A percentile compares a stretch with the other conserved stretches of the same genome.
These are phyloP conservation scores for Hordeum pubiflorum DNA, from an alignment of 202 grass and related monocot species.

Conservation along the genomic window DNA sequence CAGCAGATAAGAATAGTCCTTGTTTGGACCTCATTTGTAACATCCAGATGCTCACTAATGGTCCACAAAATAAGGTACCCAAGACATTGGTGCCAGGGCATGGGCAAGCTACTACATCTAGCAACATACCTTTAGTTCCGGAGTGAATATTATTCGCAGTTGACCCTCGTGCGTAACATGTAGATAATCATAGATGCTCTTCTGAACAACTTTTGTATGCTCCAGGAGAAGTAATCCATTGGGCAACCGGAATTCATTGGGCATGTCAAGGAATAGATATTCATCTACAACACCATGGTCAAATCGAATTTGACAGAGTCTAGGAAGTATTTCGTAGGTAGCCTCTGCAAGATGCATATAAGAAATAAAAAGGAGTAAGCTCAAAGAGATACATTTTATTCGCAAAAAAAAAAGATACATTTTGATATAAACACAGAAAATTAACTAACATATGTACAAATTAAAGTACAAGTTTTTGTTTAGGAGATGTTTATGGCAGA, in stretches of 20 bases:
- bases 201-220: slow-evolving; percentile 76
- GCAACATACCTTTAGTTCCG: slow-evolving; percentile 75
- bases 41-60: slow-evolving; percentile 32
- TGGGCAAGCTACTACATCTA: slow-evolving; percentile 5
- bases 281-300: slow-evolving; percentile 82
- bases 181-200: slow-evolving; percentile 86
- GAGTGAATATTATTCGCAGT: slow-evolving; percentile 81
- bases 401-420: background rate
- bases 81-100: background rate
- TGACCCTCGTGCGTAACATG: slow-evolving; percentile 76
- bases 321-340: slow-evolving; percentile 84
- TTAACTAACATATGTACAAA: background rate
- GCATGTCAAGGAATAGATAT: slow-evolving; percentile 68
- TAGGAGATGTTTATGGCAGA: background rate
- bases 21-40: slow-evolving; percentile 34
- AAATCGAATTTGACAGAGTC: slow-evolving; percentile 92
- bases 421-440: background rate
- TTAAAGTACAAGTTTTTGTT: background rate
- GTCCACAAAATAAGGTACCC: background rate
- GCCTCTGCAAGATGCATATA: slow-evolving; percentile 50
- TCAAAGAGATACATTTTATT: background rate
- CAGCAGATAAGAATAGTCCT: slow-evolving; percentile 34
- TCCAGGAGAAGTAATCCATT: slow-evolving; percentile 77
- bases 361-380: slow-evolving; percentile 10
- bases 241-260: slow-evolving; percentile 63